These are phyloP conservation scores for Aegilops tauschii DNA, from an alignment of 176 grass and related monocot species.

Conservation along the genomic window DNA sequence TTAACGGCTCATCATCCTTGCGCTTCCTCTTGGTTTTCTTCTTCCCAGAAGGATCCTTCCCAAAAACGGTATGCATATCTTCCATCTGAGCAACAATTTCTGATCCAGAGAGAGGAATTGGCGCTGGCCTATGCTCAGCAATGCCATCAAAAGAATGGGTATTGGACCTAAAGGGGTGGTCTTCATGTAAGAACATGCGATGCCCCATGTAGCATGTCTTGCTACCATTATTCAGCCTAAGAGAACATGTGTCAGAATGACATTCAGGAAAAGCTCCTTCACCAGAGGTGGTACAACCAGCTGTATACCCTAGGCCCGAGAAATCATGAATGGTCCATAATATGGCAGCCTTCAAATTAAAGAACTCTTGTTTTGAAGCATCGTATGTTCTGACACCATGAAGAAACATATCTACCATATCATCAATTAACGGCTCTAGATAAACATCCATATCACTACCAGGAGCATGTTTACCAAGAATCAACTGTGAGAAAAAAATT, in stretches of 20 bases:
- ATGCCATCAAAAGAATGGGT: too few relatives aligned
- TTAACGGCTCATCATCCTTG: background rate
- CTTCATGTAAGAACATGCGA: background rate
- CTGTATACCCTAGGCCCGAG: background rate
- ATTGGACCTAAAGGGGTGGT: background rate
- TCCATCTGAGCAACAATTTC: too few relatives aligned
- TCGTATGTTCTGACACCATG: background rate
- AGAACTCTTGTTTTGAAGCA: background rate
- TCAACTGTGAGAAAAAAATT: too few relatives aligned
- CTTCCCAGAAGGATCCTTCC: background rate
- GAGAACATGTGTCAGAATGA: background rate
- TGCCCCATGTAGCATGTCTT: background rate
- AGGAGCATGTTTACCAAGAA: too few relatives aligned
- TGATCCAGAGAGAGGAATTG: too few relatives aligned
- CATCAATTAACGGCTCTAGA: background rate
- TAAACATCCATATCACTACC: too few relatives aligned
- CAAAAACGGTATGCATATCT: background rate
- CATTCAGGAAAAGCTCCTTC: background rate
- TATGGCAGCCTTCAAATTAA: background rate
- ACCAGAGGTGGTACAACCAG: background rate
- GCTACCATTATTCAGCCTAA: background rate
- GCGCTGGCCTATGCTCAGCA: background rate
- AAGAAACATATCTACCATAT: background rate
- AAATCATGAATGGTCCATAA: background rate
- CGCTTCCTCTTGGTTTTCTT: background rate